A percentile compares a stretch with the other conserved stretches of the same genome.
Evolutionary conservation across 2,329 filamentous ascomycete genomes (phyloP).

Genomic region (Epichloe sibirici): DNA sequence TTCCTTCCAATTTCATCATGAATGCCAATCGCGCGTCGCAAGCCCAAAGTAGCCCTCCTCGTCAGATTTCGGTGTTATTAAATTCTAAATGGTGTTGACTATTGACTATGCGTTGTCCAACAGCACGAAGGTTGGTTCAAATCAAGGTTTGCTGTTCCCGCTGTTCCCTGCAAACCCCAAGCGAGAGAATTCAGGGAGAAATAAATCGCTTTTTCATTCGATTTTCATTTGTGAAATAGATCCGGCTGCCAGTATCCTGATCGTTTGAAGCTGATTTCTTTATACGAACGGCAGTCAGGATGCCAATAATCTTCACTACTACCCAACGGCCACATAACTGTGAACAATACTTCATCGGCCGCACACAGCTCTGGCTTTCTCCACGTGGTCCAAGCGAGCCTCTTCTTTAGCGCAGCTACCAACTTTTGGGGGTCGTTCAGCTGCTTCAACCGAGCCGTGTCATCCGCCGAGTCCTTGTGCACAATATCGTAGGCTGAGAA

Average conservation of each 20-base stretch:
- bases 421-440: background rate
- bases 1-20: too few relatives aligned
- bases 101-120: too few relatives aligned
- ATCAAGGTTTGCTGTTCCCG: background rate
- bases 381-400: conserved; percentile 48
- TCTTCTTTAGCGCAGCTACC: conserved; percentile 25
- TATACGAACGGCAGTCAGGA: conserved; percentile 19
- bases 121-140: too few relatives aligned
- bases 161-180: background rate
- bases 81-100: too few relatives aligned
- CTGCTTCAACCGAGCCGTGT: background rate
- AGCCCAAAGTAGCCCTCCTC: too few relatives aligned
- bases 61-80: too few relatives aligned
- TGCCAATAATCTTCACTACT: conserved; percentile 37
- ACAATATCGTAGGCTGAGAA: conserved; percentile 9
- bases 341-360: conserved; percentile 42
- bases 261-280: conserved; percentile 11
- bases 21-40: too few relatives aligned
- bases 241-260: conserved; percentile 14
- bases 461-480: background rate
- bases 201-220: background rate
- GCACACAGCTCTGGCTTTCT: conserved; percentile 42
- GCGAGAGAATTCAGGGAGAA: too few relatives aligned
- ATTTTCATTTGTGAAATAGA: background rate
- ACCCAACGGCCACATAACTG: conserved; percentile 55